These are phyloP conservation scores for Pyrenophora teres DNA, from an alignment of 2,329 filamentous ascomycete genomes.

Conservation along the genomic window DNA sequence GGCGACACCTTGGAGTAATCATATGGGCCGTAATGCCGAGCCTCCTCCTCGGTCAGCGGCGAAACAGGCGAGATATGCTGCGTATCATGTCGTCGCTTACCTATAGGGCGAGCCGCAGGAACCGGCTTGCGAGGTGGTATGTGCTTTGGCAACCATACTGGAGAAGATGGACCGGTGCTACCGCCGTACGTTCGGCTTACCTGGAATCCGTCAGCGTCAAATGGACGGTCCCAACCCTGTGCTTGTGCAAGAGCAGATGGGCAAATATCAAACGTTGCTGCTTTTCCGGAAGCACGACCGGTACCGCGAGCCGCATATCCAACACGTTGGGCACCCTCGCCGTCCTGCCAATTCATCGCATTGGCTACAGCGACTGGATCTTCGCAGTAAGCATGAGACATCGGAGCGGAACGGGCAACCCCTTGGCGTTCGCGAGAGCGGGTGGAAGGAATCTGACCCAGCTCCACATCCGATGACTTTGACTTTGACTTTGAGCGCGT, in stretches of 20 bases:
- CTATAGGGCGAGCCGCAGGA: neutral
- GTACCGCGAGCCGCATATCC: neutral
- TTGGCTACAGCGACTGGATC: neutral
- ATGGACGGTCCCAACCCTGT: neutral
- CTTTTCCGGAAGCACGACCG: neutral
- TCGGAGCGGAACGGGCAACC: neutral
- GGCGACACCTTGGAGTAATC: too few relatives aligned
- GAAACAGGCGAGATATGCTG: neutral
- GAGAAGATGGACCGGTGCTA: neutral
- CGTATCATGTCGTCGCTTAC: neutral
- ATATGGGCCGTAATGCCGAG: too few relatives aligned
- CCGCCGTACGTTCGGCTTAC: neutral
- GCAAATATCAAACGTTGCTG: neutral
- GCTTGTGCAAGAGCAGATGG: neutral
- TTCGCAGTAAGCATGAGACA: neutral
- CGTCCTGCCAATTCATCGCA: neutral
- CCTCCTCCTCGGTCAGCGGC: neutral
- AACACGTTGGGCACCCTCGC: neutral
- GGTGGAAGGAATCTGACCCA: neutral
- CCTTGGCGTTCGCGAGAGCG: neutral
- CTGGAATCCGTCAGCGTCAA: constrained; percentile 1
- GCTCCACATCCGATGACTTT: neutral
- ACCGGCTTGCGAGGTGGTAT: neutral
- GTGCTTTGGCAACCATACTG: neutral
- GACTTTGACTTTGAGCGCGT: neutral